Percentiles rank a stretch among this genome's conserved stretches.
Conservation (phyloP, 768 basidiomycete species). For the Porpolomopsis calyptriformis region DNA sequence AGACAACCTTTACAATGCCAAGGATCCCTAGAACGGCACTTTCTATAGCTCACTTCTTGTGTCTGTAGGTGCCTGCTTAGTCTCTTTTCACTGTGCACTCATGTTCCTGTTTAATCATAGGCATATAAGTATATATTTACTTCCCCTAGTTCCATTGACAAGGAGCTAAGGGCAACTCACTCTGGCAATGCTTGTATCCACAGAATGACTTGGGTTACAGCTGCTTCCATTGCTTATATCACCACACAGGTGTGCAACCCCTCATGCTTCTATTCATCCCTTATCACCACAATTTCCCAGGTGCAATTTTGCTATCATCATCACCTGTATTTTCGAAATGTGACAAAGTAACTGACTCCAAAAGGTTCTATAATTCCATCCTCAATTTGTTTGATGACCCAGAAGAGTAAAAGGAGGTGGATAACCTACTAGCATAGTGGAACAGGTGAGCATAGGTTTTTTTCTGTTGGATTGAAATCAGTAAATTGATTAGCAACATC, state of each 20-base stretch:
- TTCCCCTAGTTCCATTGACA: slow-evolving; percentile 1
- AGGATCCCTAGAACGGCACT: slow-evolving; percentile 20
- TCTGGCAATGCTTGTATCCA: slow-evolving; percentile 6
- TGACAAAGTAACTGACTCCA: background rate
- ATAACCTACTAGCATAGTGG: slow-evolving; percentile 4
- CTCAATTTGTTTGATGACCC: slow-evolving; percentile 3
- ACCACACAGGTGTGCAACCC: slow-evolving; percentile 2
- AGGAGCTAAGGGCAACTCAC: background rate
- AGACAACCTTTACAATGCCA: slow-evolving; percentile 11
- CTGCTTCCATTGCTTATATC: slow-evolving; percentile 6
- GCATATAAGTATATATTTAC: slow-evolving; percentile 2
- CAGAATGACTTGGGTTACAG: slow-evolving; percentile 8
- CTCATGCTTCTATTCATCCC: background rate
- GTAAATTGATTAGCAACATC: background rate
- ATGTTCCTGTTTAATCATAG: background rate
- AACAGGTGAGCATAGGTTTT: background rate
- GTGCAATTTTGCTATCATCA: slow-evolving; percentile 4
- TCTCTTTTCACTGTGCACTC: no score
- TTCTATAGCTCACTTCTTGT: slow-evolving; percentile 15
- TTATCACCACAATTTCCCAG: background rate
- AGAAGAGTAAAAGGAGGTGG: slow-evolving; percentile 1
- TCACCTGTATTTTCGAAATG: background rate
- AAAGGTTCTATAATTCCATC: slow-evolving; percentile 4
- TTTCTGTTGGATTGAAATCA: background rate
- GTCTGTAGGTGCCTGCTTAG: slow-evolving; percentile 7